These are phyloP conservation scores for Trypanosoma mega DNA, from an alignment of 208 protist species.

Conservation along the genomic window DNA sequence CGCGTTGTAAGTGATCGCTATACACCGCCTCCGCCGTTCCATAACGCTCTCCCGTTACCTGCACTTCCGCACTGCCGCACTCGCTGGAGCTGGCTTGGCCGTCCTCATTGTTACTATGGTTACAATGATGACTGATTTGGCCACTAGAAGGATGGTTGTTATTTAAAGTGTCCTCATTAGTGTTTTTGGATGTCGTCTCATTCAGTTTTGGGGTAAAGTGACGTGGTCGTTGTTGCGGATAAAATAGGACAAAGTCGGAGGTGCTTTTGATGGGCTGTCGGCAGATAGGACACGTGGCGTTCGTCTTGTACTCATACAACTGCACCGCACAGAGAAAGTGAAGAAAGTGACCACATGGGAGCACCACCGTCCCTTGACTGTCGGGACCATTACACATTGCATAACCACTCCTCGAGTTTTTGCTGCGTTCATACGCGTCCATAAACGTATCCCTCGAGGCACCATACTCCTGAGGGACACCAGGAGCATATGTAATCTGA, in stretches of 20 bases:
- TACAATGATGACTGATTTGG: no score
- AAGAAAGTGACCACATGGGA: constrained; percentile 72
- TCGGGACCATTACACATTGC: constrained; percentile 11
- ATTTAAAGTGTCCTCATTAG: constrained; percentile 13
- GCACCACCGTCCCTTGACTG: constrained; percentile 21
- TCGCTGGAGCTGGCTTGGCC: no score
- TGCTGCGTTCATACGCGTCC: neutral
- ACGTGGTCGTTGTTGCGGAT: constrained; percentile 30
- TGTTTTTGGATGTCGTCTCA: neutral
- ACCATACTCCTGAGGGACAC: constrained; percentile 24
- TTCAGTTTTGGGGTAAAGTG: constrained; percentile 7
- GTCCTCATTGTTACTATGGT: no score
- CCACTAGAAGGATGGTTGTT: neutral
- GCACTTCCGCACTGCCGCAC: constrained; percentile 28
- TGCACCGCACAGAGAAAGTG: constrained; percentile 75
- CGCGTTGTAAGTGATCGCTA: constrained; percentile 39
- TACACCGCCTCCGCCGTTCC: constrained; percentile 50
- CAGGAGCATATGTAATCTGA: constrained; percentile 42
- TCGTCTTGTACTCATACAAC: constrained; percentile 51
- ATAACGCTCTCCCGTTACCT: constrained; percentile 43
- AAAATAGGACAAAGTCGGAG: constrained; percentile 47
- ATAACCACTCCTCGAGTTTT: constrained; percentile 23
- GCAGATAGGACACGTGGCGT: constrained; percentile 67
- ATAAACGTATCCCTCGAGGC: neutral
- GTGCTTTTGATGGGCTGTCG: constrained; percentile 32